These are phyloP conservation scores for Phylloporus sp. DNA, from an alignment of 768 basidiomycete genomes.

Conservation along the genomic window DNA sequence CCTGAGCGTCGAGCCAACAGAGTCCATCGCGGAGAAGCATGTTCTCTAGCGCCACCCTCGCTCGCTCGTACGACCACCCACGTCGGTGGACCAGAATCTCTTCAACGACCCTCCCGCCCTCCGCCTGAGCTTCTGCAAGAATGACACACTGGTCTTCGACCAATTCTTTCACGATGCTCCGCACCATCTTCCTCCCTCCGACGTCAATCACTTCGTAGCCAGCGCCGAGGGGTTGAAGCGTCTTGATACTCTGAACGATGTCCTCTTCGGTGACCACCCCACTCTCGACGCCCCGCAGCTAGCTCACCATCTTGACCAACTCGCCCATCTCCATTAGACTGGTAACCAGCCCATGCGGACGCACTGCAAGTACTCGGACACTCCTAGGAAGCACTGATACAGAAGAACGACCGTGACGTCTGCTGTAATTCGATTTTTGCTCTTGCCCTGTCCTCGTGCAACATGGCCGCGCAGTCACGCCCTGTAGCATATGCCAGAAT, in stretches of 20 bases:
- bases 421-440: too few relatives aligned
- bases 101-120: slow-evolving; percentile 71
- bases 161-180: slow-evolving; percentile 89
- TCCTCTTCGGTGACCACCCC: slow-evolving; percentile 83
- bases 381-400: too few relatives aligned
- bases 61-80: slow-evolving; percentile 78
- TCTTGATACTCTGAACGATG: slow-evolving; percentile 75
- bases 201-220: slow-evolving; percentile 84
- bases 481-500: too few relatives aligned
- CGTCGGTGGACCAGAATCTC: slow-evolving; percentile 52
- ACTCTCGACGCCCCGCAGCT: slow-evolving; percentile 65
- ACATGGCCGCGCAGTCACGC: too few relatives aligned
- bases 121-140: slow-evolving; percentile 64
- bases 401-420: too few relatives aligned
- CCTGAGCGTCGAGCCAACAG: slow-evolving; percentile 94
- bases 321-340: slow-evolving; percentile 89
- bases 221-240: slow-evolving; percentile 82
- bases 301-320: slow-evolving; percentile 70
- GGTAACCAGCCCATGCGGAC: too few relatives aligned
- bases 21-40: slow-evolving; percentile 88
- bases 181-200: slow-evolving; percentile 70
- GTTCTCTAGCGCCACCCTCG: slow-evolving; percentile 75
- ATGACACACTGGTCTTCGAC: slow-evolving; percentile 80
- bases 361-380: too few relatives aligned
- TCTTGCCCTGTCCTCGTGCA: too few relatives aligned